Conservation (phyloP, 108 stramenopile species). For the Skeletonema potamos region DNA sequence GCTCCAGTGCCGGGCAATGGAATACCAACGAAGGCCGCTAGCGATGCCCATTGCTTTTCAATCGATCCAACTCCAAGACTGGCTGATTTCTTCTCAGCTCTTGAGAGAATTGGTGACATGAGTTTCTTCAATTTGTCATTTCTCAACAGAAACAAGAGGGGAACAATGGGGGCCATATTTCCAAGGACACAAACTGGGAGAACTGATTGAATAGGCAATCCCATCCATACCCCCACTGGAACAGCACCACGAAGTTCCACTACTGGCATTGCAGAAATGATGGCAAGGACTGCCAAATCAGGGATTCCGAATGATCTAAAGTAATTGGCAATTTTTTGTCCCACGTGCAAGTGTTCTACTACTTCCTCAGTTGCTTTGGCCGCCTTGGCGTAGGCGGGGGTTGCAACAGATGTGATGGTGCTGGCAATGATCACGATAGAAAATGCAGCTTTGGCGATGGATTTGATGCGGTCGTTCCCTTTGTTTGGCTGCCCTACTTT, state of each 20-base stretch:
- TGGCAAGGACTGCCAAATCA: constrained; percentile 82
- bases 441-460: constrained; percentile 2
- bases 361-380: constrained; percentile 32
- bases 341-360: constrained; percentile 74
- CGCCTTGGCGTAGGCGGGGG: constrained; percentile 47
- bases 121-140: constrained; percentile 76
- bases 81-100: constrained; percentile 82
- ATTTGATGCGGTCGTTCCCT: background rate
- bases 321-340: constrained; percentile 86
- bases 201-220: constrained; percentile 78
- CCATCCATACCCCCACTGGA: constrained; percentile 92
- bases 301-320: constrained; percentile 83
- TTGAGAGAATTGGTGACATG: constrained; percentile 78
- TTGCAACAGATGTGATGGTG: constrained; percentile 20
- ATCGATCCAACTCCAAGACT: constrained; percentile 78
- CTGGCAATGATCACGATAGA: constrained; percentile 10
- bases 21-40: constrained; percentile 95
- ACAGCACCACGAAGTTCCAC: constrained; percentile 93
- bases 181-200: constrained; percentile 88
- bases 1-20: constrained; percentile 97
- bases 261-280: constrained; percentile 94
- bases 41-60: constrained; percentile 86
- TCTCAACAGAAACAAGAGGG: constrained; percentile 75
- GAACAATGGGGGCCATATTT: constrained; percentile 91
- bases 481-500: background rate